Percentiles rank a stretch among this genome's conserved stretches.
Conservation (phyloP, 305 asterid genomes). For the Fraxinus sp. region DNA sequence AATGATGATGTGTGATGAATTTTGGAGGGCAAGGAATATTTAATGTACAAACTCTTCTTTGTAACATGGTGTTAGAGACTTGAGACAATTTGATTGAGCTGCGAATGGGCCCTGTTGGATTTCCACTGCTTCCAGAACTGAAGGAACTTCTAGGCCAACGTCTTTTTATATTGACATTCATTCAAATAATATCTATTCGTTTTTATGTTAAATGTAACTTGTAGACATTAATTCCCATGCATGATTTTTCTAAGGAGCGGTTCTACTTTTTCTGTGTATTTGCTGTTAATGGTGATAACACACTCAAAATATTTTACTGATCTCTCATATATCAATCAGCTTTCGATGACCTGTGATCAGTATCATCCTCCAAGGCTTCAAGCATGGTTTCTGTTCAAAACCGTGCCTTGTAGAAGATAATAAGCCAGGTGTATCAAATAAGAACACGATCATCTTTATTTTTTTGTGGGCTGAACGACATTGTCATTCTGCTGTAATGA, state of each 20-base stretch:
- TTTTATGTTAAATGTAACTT: conserved; percentile 15
- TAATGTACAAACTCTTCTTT: conserved; percentile 32
- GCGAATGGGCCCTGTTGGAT: conserved; percentile 33
- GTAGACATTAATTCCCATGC: conserved; percentile 6
- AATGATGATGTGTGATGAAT: conserved; percentile 86
- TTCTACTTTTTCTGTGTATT: neutral
- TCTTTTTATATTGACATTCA: conserved; percentile 10
- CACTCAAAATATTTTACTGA: conserved; percentile 30
- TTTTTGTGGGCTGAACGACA: neutral
- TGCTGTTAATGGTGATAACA: conserved; percentile 15
- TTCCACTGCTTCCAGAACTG: conserved; percentile 24
- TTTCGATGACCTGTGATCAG: conserved; percentile 57
- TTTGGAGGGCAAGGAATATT: conserved; percentile 47
- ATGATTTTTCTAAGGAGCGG: neutral
- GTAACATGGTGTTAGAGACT: conserved; percentile 33
- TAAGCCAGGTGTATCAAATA: conserved; percentile 10
- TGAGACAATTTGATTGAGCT: conserved; percentile 38
- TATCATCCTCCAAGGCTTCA: conserved; percentile 37
- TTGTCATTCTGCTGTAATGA: conserved; percentile 1
- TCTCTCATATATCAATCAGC: conserved; percentile 47
- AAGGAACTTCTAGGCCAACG: conserved; percentile 18
- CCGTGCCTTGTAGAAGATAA: conserved; percentile 26
- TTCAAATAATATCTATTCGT: conserved; percentile 11
- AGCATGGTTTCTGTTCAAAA: conserved; percentile 35
- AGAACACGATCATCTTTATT: conserved; percentile 11